Evolutionary conservation across 805 yeast genomes (phyloP).

Genomic region (Myxozyma nipponensis): DNA sequence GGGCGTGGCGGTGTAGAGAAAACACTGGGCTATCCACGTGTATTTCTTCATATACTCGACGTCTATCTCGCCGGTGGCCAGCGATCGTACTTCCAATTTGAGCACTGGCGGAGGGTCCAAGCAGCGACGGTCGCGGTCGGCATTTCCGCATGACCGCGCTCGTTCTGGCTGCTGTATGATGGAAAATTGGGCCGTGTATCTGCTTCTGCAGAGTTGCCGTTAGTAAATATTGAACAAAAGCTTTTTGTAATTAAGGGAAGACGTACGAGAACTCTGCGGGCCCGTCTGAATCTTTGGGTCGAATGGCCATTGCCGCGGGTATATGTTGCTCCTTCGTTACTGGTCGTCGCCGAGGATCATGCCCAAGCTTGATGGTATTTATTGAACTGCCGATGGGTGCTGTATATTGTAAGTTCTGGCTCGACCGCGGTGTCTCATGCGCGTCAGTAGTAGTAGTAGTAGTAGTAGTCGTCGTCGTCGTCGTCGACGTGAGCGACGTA

Average conservation of each 20-base stretch:
- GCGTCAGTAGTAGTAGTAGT: no score
- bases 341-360: no score
- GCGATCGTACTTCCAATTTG: constrained; percentile 18
- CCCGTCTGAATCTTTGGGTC: constrained; percentile 21
- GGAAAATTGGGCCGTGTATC: constrained; percentile 13
- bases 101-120: constrained; percentile 29
- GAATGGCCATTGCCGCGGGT: constrained; percentile 5
- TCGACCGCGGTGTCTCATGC: no score
- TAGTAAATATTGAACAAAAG: no score
- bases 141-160: constrained; percentile 29
- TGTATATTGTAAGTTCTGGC: no score
- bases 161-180: constrained; percentile 27
- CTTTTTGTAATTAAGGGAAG: not conserved
- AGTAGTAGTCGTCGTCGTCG: no score
- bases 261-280: constrained; percentile 14
- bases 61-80: constrained; percentile 10
- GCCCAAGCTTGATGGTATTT: no score
- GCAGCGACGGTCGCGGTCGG: constrained; percentile 27
- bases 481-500: no score
- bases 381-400: no score
- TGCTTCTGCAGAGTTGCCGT: not conserved
- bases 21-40: constrained; percentile 24
- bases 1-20: constrained; percentile 14
- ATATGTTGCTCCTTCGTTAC: no score
- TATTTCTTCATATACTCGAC: constrained; percentile 19